A percentile compares a stretch with the other conserved stretches of the same genome.
phyloP scores from a whole-genome alignment of 2,329 filamentous ascomycete genomes.

The Monosporascus sp. region DNA sequence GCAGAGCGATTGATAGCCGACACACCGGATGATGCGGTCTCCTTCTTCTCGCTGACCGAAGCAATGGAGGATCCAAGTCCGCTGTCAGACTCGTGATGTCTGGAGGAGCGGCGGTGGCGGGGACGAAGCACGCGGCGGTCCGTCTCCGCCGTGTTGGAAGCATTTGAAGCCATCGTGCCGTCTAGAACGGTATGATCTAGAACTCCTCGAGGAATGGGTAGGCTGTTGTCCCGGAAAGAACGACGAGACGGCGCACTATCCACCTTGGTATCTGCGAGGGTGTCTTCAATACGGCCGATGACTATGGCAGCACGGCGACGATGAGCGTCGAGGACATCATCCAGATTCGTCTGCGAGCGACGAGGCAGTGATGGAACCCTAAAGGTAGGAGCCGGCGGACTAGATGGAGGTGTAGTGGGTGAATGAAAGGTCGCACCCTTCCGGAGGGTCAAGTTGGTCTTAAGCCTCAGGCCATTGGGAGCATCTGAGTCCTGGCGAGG shows the following conservation, averaged over 20 bases:
- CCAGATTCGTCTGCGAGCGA: conserved; percentile 64
- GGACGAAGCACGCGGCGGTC: conserved; percentile 49
- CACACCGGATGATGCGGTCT: conserved; percentile 37
- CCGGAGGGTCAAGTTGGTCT: conserved; percentile 55
- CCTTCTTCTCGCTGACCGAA: conserved; percentile 50
- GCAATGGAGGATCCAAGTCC: conserved; percentile 79
- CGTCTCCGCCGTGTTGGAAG: conserved; percentile 23
- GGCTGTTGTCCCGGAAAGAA: conserved; percentile 49
- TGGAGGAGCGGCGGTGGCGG: conserved; percentile 49
- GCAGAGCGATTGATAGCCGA: conserved; percentile 60
- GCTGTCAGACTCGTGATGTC: conserved; percentile 77
- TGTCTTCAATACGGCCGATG: conserved; percentile 60
- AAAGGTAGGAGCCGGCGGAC: conserved; percentile 33
- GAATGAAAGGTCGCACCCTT: conserved; percentile 67
- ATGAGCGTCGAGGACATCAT: conserved; percentile 67
- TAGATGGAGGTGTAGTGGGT: conserved; percentile 37
- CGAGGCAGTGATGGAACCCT: conserved; percentile 51
- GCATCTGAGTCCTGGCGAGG: conserved; percentile 36
- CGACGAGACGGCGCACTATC: conserved; percentile 32
- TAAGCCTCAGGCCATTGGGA: conserved; percentile 40
- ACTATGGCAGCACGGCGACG: conserved; percentile 64
- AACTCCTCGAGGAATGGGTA: conserved; percentile 56
- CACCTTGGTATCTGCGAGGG: conserved; percentile 44
- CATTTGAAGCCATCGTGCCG: conserved; percentile 40
- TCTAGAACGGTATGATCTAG: conserved; percentile 51